Evolutionary conservation across 2,329 filamentous ascomycete species (phyloP), one percentile per base, ranked within the genome.

Genomic region (Calonectria montana): DNA sequence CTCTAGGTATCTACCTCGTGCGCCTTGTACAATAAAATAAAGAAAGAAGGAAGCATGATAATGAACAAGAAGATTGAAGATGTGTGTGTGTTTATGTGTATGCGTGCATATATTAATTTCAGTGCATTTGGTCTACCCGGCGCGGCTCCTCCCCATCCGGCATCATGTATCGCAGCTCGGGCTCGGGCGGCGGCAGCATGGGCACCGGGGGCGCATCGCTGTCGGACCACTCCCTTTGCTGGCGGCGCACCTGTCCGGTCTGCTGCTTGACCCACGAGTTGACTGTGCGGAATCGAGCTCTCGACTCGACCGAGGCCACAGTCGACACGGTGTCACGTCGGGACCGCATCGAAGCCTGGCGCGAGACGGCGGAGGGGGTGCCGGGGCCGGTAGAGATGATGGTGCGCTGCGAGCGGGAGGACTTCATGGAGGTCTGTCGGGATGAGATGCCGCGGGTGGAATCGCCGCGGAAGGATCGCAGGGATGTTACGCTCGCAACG

Each of bases 211-310:
- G 86, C 12, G 83, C 77, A 23, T 82, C 78, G 21, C 78, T 73
- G 9, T 74, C 77, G 29, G 77, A 77, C 67, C 76, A 73, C 47
- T 83, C 84, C 68, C 85, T 83, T 75, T 86, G 83, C 2, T 85
- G 86, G 29, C 87, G 84, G 76, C 86, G 86, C 35, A 91, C 80
- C 3, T 89, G 86, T 2, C 87, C 87, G 10, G 87, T 88, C 80
- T 93, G 91, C 78, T 93, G 90, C 74, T 88, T 87, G 2, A 93
- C 91, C 91, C 91, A 93, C 35, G 90, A 91, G 68, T 85, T 87
- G 68, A 93, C 85, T 8, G 85, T 87, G 41, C 89, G 86, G 80
- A 92, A 93, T 5, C 88, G 86, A 16, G 89, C 84, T 6, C 89
- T 87, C 53, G 82, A 80, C 72, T 91, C 89, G 39, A 91, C 86